Conservation (phyloP, 345 rosid species). For the Ailanthus altissimus region DNA sequence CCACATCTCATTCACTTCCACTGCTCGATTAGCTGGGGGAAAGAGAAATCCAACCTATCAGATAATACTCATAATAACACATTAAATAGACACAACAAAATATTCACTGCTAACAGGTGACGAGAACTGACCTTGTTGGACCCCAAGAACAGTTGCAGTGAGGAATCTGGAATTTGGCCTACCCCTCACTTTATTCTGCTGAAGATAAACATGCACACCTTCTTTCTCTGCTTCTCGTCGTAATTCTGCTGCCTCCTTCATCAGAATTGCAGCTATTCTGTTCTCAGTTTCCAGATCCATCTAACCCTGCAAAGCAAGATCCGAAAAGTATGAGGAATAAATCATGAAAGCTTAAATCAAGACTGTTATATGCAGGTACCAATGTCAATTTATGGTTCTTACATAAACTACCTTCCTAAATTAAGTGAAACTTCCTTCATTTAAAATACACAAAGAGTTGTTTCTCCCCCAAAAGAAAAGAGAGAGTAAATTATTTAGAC, state of each 20-base stretch:
- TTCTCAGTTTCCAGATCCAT: slow-evolving; percentile 97
- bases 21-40: slow-evolving; percentile 70
- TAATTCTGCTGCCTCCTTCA: slow-evolving; percentile 94
- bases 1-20: slow-evolving; percentile 91
- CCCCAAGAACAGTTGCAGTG: slow-evolving; percentile 88
- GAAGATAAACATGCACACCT: slow-evolving; percentile 76
- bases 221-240: slow-evolving; percentile 76
- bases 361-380: neutral
- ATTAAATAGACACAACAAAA: neutral
- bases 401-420: neutral
- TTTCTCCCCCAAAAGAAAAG: neutral
- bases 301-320: slow-evolving; percentile 20
- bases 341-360: neutral
- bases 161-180: slow-evolving; percentile 90
- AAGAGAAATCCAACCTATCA: slow-evolving; percentile 16
- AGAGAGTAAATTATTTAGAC: neutral
- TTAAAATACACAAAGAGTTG: neutral
- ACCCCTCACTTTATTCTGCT: slow-evolving; percentile 56
- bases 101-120: neutral
- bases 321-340: neutral
- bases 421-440: neutral
- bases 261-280: slow-evolving; percentile 76
- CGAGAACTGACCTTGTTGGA: slow-evolving; percentile 66
- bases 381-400: neutral
- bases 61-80: neutral